Percentiles rank a stretch among this genome's conserved stretches.
Conservation (phyloP, 805 yeast genomes). For the Spathaspora passalidarum region DNA sequence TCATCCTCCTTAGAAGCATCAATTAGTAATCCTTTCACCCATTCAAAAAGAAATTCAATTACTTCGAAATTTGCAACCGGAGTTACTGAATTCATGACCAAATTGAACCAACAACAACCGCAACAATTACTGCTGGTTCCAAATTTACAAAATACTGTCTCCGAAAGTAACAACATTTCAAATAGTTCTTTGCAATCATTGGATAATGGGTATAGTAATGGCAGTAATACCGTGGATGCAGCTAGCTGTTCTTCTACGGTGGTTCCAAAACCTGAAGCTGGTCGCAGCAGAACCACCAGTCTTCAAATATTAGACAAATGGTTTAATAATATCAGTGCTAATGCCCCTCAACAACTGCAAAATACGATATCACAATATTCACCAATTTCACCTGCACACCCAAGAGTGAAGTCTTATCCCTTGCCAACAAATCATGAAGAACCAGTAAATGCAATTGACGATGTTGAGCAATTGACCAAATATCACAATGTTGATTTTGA, state of each 20-base stretch:
- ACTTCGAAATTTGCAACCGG: conserved; percentile 41
- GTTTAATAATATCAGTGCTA: conserved; percentile 30
- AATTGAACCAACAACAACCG: conserved; percentile 22
- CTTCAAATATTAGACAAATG: conserved; percentile 43
- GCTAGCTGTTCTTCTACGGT: background rate
- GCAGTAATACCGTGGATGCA: conserved; percentile 9
- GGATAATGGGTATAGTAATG: conserved; percentile 17
- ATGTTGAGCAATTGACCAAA: conserved; percentile 24
- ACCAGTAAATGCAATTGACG: conserved; percentile 2
- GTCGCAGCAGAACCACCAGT: conserved; percentile 34
- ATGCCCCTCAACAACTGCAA: conserved; percentile 6
- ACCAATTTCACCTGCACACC: conserved; percentile 10
- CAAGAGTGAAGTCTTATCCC: conserved; percentile 20
- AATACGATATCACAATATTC: conserved; percentile 3
- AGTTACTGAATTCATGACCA: conserved; percentile 41
- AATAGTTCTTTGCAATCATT: conserved; percentile 33
- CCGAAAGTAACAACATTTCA: conserved; percentile 15
- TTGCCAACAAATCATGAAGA: conserved; percentile 11
- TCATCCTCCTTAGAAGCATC: conserved; percentile 33
- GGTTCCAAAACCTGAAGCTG: conserved; percentile 6
- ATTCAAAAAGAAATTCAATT: conserved; percentile 27
- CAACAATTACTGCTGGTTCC: background rate
- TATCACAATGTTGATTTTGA: conserved; percentile 36
- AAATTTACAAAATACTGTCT: background rate
- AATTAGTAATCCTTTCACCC: conserved; percentile 7